Evolutionary conservation across 1,284 basidiomycete species (phyloP).

Genomic region (Ganoderma multipileum): DNA sequence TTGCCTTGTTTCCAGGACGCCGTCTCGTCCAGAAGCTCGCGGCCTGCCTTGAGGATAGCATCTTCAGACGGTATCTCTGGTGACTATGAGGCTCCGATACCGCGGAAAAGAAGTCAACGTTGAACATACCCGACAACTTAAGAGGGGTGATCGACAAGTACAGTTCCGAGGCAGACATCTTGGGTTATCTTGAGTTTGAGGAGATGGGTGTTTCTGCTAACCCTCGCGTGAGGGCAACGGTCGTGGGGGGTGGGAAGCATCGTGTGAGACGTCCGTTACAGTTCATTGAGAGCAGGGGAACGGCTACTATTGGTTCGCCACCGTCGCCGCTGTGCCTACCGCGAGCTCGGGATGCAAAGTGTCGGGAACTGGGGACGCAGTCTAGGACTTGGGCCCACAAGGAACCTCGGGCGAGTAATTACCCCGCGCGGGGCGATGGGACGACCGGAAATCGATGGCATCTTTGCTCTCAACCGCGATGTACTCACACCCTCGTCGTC

Average conservation of each 20-base stretch:
- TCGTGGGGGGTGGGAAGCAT: slow-evolving; percentile 1
- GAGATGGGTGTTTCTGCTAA: not conserved
- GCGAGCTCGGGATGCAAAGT: not conserved
- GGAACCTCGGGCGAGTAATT: not conserved
- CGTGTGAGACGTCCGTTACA: slow-evolving; percentile 4
- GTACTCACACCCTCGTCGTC: slow-evolving; percentile 6
- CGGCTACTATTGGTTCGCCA: slow-evolving; percentile 4
- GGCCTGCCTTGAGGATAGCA: slow-evolving; percentile 57
- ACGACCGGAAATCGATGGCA: slow-evolving; percentile 17
- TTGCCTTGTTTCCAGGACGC: slow-evolving; percentile 72
- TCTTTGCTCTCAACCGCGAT: slow-evolving; percentile 23
- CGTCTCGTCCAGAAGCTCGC: slow-evolving; percentile 60
- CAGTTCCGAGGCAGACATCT: slow-evolving; percentile 28
- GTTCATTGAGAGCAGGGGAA: not conserved
- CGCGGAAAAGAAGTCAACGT: slow-evolving; percentile 6
- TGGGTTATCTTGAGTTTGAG: slow-evolving; percentile 1
- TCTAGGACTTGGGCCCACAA: not conserved
- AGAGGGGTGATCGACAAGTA: slow-evolving; percentile 33
- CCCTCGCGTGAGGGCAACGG: not conserved
- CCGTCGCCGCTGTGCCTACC: not conserved
- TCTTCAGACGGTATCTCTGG: slow-evolving; percentile 69
- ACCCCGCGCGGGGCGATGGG: not conserved
- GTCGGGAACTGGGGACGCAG: not conserved
- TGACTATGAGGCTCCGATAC: not conserved
- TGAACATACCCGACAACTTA: slow-evolving; percentile 32